Evolutionary conservation across 345 rosid genomes (phyloP), one percentile per base, ranked within the genome.

Genomic region (Rhizophora apiculata): DNA sequence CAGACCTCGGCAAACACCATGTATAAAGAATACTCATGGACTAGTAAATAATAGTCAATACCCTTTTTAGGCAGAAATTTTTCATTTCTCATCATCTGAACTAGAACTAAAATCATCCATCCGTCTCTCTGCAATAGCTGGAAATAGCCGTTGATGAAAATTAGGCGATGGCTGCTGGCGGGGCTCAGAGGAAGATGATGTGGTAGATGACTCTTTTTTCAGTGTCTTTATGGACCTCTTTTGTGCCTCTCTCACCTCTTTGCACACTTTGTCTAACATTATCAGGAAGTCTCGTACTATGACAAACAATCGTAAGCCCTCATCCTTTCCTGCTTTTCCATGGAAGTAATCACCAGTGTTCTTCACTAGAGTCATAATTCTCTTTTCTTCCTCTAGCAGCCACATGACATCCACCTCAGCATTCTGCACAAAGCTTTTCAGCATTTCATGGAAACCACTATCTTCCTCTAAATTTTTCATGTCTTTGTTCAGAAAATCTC

Each of bases 311-410:
- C 94, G 90, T 61, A 96, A 69, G 32, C 98, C 97, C 71, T 96
- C 99, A 55, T 92, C 96, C 81, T 85, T 92, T 55, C 92, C 94
- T 1, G 97, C 79, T 63, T 96, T 96, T 39, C 99, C 99, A 76
- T 96, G 98, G 86, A 92, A 96, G 71, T 96, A 96, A 71, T 96
- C 97, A 1, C 96, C 97, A 20, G 98, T 86, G 74, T 85, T 87
- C 84, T 90, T 96, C 86, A 92, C 97, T 68, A 96, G 58, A 64
- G 85, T 83, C 89, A 85, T 84, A 64, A 96, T 89, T 74, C 87
- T 90, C 89, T 87, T 89, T 74, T 96, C 99, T 82, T 96, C 98
- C 64, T 71, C 88, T 37, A 84, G 81, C 78, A 92, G 72, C n/a
- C 78, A 65, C 82, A 68, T 80, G 74, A 90, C 72, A 53, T 86